A percentile compares a stretch with the other conserved stretches of the same genome.
Evolutionary conservation across 2,329 filamentous ascomycete species (phyloP).

Genomic region (Penicillium sp.): DNA sequence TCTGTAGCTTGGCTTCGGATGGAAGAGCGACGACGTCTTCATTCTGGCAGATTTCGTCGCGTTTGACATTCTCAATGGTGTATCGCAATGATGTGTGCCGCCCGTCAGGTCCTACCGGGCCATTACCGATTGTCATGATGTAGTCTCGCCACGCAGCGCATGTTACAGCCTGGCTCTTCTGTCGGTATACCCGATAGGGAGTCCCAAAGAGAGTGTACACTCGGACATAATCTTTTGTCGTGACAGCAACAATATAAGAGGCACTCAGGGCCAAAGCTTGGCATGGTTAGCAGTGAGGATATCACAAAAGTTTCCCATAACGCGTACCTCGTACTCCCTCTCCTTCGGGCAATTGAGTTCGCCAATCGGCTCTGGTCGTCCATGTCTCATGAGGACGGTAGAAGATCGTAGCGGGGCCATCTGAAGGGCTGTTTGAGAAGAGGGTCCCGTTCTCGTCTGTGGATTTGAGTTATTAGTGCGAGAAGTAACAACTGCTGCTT

Average conservation of each 20-base stretch:
- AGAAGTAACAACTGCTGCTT: not conserved
- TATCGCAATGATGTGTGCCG: slow-evolving; percentile 72
- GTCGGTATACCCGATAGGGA: slow-evolving; percentile 82
- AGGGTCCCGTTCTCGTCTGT: slow-evolving; percentile 74
- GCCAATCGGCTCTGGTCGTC: slow-evolving; percentile 89
- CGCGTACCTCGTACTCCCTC: slow-evolving; percentile 67
- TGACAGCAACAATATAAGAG: slow-evolving; percentile 86
- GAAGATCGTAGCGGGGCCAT: slow-evolving; percentile 78
- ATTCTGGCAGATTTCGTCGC: slow-evolving; percentile 90
- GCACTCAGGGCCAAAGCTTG: slow-evolving; percentile 83
- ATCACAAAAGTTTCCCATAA: not conserved
- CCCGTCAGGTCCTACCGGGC: slow-evolving; percentile 76
- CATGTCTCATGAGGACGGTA: slow-evolving; percentile 97
- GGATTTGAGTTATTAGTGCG: slow-evolving; percentile 20
- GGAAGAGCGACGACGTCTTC: slow-evolving; percentile 88
- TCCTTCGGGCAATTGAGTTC: slow-evolving; percentile 80
- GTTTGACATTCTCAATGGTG: slow-evolving; percentile 90
- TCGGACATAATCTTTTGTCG: slow-evolving; percentile 81
- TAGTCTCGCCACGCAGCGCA: slow-evolving; percentile 96
- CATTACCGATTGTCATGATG: slow-evolving; percentile 93
- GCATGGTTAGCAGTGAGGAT: slow-evolving; percentile 1
- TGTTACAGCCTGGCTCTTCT: slow-evolving; percentile 89
- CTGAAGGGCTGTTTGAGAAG: slow-evolving; percentile 74
- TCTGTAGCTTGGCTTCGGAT: slow-evolving; percentile 69
- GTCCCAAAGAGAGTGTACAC: slow-evolving; percentile 92